A percentile compares a stretch with the other conserved stretches of the same genome.
Conservation (phyloP, 306 rosid species). For the Elaeagnus macrophylla region DNA sequence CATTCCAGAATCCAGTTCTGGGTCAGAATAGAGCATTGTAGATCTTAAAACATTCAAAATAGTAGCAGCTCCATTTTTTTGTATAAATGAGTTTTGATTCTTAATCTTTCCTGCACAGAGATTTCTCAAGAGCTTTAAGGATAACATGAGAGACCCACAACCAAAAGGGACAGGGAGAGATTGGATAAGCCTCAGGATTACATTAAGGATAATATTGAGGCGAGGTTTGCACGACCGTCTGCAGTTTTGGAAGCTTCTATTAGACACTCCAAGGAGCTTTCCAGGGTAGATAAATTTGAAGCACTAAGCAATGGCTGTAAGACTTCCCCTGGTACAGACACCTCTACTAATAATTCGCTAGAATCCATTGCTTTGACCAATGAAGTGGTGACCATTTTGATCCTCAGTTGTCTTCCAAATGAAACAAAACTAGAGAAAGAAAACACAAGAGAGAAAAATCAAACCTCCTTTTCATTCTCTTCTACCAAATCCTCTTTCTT, state of each 20-base stretch:
- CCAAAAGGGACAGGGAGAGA: conserved; percentile 17
- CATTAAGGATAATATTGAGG: conserved; percentile 34
- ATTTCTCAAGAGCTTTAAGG: conserved; percentile 54
- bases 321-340: conserved; percentile 26
- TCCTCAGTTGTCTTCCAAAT: too few species aligned
- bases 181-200: conserved; percentile 27
- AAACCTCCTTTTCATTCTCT: too few species aligned
- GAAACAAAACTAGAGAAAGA: too few species aligned
- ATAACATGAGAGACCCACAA: conserved; percentile 20
- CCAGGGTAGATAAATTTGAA: conserved; percentile 31
- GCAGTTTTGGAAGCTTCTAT: conserved; percentile 34
- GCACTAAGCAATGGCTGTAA: conserved; percentile 24
- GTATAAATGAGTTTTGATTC: conserved; percentile 47
- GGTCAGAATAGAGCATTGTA: conserved; percentile 15
- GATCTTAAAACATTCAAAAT: conserved; percentile 34
- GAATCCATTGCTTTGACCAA: too few species aligned
- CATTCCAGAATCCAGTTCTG: conserved; percentile 23
- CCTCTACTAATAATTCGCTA: conserved; percentile 11
- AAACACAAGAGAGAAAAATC: too few species aligned
- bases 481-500: too few species aligned
- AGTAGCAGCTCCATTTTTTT: conserved; percentile 37
- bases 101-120: conserved; percentile 58
- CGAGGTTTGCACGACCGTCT: conserved; percentile 37
- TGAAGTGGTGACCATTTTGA: too few species aligned
- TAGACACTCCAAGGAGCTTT: conserved; percentile 36